Conservation (phyloP, 1,284 basidiomycete species). For the Cystobasidium slooffiae region DNA sequence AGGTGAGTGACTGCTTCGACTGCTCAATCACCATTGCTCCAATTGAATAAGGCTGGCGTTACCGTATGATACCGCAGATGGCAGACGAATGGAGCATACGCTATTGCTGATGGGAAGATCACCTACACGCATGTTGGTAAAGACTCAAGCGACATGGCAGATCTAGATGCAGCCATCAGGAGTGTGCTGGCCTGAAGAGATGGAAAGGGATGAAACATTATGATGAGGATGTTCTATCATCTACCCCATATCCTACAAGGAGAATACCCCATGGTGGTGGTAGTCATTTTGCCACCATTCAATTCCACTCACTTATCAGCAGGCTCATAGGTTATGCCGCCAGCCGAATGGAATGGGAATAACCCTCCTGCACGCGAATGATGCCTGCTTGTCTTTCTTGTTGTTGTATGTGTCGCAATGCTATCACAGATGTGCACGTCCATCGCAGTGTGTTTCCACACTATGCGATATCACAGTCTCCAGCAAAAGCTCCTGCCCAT, state of each 20-base stretch:
- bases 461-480: too few species aligned
- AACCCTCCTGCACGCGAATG: too few species aligned
- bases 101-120: conserved; percentile 33
- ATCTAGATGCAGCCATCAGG: conserved; percentile 34
- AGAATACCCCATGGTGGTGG: too few species aligned
- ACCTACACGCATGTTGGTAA: conserved; percentile 40
- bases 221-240: too few species aligned
- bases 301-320: neutral
- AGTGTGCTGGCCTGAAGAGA: neutral
- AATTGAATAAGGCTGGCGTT: neutral
- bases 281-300: neutral
- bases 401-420: conserved; percentile 1
- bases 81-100: conserved; percentile 42
- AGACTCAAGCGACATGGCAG: conserved; percentile 36
- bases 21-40: too few species aligned
- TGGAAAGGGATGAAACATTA: too few species aligned
- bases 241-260: too few species aligned
- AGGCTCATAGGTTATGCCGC: neutral
- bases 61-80: conserved; percentile 15
- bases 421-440: too few species aligned
- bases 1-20: conserved; percentile 3
- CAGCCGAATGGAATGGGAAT: conserved; percentile 2
- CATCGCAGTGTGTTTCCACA: too few species aligned
- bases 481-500: too few species aligned
- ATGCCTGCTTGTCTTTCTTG: too few species aligned